Conservation (phyloP, 208 protist species). For the Leishmania aethiopica region DNA sequence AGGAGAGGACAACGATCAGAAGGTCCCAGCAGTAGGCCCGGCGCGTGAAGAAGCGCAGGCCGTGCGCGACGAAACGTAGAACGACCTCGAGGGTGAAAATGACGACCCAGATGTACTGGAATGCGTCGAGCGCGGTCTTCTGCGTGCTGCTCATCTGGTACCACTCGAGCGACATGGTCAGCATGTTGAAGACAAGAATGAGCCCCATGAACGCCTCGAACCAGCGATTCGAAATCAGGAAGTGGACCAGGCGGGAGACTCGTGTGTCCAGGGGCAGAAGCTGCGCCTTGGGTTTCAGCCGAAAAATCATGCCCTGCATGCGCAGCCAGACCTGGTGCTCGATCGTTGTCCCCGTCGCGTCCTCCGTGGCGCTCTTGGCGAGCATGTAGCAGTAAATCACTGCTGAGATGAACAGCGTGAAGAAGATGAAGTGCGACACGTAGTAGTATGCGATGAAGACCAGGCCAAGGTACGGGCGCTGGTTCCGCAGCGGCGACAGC, state of each 20-base stretch:
- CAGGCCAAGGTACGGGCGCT: constrained; percentile 73
- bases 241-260: constrained; percentile 64
- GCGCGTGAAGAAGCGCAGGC: constrained; percentile 76
- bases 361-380: constrained; percentile 66
- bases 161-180: constrained; percentile 90
- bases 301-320: constrained; percentile 77
- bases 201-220: constrained; percentile 78
- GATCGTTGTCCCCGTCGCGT: constrained; percentile 60
- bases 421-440: constrained; percentile 85
- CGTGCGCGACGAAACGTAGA: constrained; percentile 76
- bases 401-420: constrained; percentile 90
- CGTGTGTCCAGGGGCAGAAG: constrained; percentile 65
- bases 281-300: constrained; percentile 52
- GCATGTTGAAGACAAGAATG: constrained; percentile 78
- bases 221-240: constrained; percentile 40
- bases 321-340: constrained; percentile 83
- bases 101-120: constrained; percentile 88
- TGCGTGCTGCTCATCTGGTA: constrained; percentile 65
- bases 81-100: constrained; percentile 89
- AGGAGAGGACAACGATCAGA: constrained; percentile 72
- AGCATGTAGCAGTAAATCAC: constrained; percentile 91
- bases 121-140: constrained; percentile 44
- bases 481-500: constrained; percentile 50
- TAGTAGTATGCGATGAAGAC: constrained; percentile 94
- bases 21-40: constrained; percentile 89